Percentiles rank a stretch among this genome's conserved stretches.
These are phyloP conservation scores for Bipolaris victoriae DNA, from an alignment of 2,329 filamentous ascomycete genomes.

Conservation along the genomic window DNA sequence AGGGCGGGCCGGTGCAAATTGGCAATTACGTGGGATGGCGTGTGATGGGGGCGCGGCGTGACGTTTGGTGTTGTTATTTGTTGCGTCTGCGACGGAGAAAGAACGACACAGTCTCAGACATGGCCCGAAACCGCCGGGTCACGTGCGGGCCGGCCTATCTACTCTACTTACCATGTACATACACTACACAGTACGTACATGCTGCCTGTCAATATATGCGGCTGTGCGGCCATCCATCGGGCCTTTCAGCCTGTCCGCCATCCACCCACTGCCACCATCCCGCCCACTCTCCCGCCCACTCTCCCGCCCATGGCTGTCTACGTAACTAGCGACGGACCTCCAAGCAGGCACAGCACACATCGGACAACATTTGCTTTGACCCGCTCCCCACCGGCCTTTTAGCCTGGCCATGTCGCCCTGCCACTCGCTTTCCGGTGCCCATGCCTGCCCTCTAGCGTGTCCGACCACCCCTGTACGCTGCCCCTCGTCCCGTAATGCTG, in stretches of 20 bases:
- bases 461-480: conserved; percentile 18
- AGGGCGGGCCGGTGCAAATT: conserved; percentile 33
- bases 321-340: no score
- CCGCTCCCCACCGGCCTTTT: conserved; percentile 1
- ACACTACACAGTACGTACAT: no score
- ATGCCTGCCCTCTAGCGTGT: conserved; percentile 14
- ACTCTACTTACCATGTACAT: no score
- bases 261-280: background rate
- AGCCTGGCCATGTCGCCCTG: background rate
- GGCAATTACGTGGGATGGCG: conserved; percentile 26
- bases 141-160: no score
- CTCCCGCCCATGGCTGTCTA: background rate
- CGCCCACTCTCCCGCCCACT: background rate
- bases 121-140: no score
- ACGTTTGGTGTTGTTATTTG: conserved; percentile 22
- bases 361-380: background rate
- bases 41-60: conserved; percentile 12
- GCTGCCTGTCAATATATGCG: no score
- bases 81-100: conserved; percentile 21
- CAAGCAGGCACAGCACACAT: background rate
- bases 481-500: conserved; percentile 26
- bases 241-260: no score
- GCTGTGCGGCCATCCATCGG: no score
- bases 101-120: conserved; percentile 11
- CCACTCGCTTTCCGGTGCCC: background rate